Conservation (phyloP, 2,329 filamentous ascomycete genomes). For the Pestalotiopsis sp. region DNA sequence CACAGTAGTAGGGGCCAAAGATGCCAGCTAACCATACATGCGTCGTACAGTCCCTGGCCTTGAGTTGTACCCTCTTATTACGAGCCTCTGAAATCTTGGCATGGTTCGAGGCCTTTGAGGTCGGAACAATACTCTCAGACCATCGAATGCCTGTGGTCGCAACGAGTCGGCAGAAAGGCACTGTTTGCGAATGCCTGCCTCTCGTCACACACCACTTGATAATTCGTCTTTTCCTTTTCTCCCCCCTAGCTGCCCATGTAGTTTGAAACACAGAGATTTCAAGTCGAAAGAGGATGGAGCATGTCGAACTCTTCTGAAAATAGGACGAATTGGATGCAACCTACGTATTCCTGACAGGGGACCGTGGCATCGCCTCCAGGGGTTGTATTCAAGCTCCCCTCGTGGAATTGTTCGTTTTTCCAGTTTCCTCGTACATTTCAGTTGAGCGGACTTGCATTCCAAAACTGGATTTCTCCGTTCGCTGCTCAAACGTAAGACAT, state of each 20-base stretch:
- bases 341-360: neutral
- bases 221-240: neutral
- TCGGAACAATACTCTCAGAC: neutral
- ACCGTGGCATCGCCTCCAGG: neutral
- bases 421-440: neutral
- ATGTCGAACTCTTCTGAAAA: neutral
- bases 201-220: neutral
- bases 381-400: neutral
- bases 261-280: neutral
- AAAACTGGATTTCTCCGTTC: neutral
- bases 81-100: neutral
- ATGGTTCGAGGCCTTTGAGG: neutral
- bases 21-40: neutral
- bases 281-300: neutral
- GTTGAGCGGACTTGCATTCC: neutral
- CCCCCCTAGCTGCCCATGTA: neutral
- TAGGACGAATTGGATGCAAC: neutral
- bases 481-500: neutral
- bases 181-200: neutral
- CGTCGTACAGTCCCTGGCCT: neutral
- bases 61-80: neutral
- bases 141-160: neutral
- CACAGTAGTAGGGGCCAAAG: neutral
- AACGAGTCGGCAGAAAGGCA: neutral
- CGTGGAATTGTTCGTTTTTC: neutral